Percentiles rank a stretch among this genome's conserved stretches.
Conservation (phyloP, 495 filamentous ascomycete species). For the Penicillium riverlandense region DNA sequence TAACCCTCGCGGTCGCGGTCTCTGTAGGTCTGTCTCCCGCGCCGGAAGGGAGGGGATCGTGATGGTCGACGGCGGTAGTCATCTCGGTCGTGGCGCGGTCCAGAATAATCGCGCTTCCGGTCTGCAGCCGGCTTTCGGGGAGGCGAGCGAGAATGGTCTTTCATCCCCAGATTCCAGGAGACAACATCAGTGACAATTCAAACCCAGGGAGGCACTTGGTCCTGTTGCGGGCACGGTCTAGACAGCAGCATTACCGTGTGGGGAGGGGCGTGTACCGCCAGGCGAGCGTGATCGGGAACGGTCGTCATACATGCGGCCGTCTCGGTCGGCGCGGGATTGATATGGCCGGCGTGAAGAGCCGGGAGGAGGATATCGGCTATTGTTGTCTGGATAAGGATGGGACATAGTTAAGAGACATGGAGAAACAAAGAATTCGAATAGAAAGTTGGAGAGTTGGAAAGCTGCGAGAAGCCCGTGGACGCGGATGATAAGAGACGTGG, state of each 20-base stretch:
- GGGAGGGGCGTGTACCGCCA: conserved; percentile 40
- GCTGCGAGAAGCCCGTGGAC: too few species aligned
- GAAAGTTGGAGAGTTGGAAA: conserved; percentile 3
- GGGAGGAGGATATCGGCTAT: conserved; percentile 13
- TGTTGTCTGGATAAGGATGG: conserved; percentile 23
- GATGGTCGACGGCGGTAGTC: conserved; percentile 32
- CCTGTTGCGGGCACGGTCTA: conserved; percentile 2
- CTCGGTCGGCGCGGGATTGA: conserved; percentile 28
- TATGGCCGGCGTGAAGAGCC: conserved; percentile 19
- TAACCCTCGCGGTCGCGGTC: conserved; percentile 54
- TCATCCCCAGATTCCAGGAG: not conserved
- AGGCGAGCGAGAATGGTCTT: conserved; percentile 36
- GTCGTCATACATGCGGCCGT: conserved; percentile 46
- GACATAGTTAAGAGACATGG: conserved; percentile 21
- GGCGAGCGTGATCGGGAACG: conserved; percentile 37
- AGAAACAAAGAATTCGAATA: not conserved
- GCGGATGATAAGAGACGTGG: not conserved
- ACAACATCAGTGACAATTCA: conserved; percentile 19
- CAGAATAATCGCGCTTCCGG: conserved; percentile 27
- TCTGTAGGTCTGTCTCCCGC: conserved; percentile 36
- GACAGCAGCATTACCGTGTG: conserved; percentile 24
- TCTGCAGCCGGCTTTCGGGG: conserved; percentile 34
- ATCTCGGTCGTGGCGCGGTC: conserved; percentile 32
- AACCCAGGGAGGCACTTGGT: not conserved
- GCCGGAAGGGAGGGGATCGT: conserved; percentile 27